Evolutionary conservation across 202 grass and related monocot genomes (phyloP), one percentile per base, ranked within the genome.

Genomic region (Digitaria exilis): DNA sequence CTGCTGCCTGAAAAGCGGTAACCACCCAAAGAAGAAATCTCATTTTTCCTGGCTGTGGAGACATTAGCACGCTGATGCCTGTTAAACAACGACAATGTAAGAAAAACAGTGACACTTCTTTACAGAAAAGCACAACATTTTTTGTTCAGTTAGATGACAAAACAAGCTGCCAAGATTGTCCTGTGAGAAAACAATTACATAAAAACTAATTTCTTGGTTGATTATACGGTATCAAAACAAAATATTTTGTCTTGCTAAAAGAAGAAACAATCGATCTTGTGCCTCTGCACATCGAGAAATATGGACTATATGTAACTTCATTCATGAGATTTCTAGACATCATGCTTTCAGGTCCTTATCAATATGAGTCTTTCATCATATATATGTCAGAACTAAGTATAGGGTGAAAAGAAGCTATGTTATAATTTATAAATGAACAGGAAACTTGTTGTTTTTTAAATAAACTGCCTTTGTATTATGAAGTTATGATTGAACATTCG

Each of bases 1-100:
- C 68, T 71, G 43, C 68, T 71, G 42, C 68, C 25, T 48, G 68
- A 71, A 71, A 71, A 48, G 25, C 19, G 68, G 42, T 15, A 71
- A 17, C 68, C 68, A 29, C 68, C 68, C 25, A 46, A 70, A 70
- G 67, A 70, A 48, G 41, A 48, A 1, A 71, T 71, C 45, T 2
- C 24, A 30, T 30, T 71, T 71, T 71, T 71, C 26, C 25, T 71
- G 24, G 1, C 24, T 48, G 68, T 29, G 68, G 25, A 71, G 24
- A 71, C 13, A 71, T 48, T 48, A 30, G 9, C 42, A 9, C 25
- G 25, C 43, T 49, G 68, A 11, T 71, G 43, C 68, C 68, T 71
- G 68, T 28, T 71, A 49, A 28, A 48, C 46, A 46, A 26, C 7
- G 29, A 19, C 24, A 9, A 43, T 30, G 24, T 70, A 15, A 70